Percentiles rank a stretch among this genome's conserved stretches.
Evolutionary conservation across 352 stramenopile species (phyloP).

Genomic region (Pythium phragmiticola): DNA sequence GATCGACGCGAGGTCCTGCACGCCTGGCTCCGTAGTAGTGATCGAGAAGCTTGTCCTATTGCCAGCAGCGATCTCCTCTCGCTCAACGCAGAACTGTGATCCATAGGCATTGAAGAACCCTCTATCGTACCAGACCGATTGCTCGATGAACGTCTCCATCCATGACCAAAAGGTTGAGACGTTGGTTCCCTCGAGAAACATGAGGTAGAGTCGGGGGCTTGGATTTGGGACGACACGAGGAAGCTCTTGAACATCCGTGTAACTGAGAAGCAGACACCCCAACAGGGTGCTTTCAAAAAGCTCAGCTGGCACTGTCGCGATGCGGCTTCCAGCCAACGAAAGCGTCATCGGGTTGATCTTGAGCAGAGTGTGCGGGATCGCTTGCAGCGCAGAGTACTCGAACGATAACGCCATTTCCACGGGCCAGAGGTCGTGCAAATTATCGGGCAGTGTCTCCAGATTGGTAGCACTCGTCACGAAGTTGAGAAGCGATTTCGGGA

Average conservation of each 20-base stretch:
- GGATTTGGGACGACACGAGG: neutral
- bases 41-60: neutral
- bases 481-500: slow-evolving; percentile 1
- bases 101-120: neutral
- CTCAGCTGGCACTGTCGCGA: neutral
- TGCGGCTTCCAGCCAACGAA: neutral
- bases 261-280: neutral
- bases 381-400: neutral
- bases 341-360: neutral
- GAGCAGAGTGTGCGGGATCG: neutral
- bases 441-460: neutral
- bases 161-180: neutral
- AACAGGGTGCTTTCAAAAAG: neutral
- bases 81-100: neutral
- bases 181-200: neutral
- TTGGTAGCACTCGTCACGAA: neutral
- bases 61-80: neutral
- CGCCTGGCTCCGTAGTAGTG: neutral
- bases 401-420: neutral
- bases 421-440: slow-evolving; percentile 3
- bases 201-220: neutral
- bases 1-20: neutral
- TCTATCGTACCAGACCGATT: neutral
- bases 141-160: neutral
- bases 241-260: neutral